Base-by-base conservation (phyloP, 106 monocot species). In the Platanthera zijinensis region DNA sequence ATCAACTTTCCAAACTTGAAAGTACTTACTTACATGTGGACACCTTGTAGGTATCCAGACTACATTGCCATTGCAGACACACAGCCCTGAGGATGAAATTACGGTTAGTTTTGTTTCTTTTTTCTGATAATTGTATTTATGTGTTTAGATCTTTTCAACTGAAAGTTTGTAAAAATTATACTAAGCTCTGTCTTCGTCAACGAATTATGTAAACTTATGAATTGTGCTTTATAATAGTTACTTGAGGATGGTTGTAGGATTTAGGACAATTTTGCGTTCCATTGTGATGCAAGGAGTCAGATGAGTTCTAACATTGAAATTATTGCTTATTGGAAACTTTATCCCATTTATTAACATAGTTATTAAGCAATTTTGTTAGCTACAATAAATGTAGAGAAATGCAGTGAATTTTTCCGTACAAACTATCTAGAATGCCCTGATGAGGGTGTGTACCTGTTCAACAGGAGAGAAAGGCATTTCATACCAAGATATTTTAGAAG, bases 31-130 rank as follows among this genome's bases (percentile, higher is more conserved):
- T 68, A n/a, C 18, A 68, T 47, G 12, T 51, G 71, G 30, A 47
- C 28, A 45, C 13, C 73, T 72, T 78, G 72, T 83, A 94, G 89
- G 66, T 85, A 12, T 75, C 51, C 87, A 83, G 73, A 32, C 80
- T 80, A 89, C 84, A 59, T 46, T 74, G 63, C 70, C 89, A 78
- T 80, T 85, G 22, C 87, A 85, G 78, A 73, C 69, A 22, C 62
- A 63, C 47, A 77, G 32, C 47, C 0, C 30, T 39, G 91, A 89
- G 59, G 83, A 77, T 83, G 85, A 89, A 49, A 30, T 49, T 53
- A 54, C 57, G 54, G 70, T 54, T 54, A 71, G 32, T 76, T 68
- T 75, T 57, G 6, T 30, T 53, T 15, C 3, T 56, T 52, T 22
- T 19, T 51, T 49, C 5, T 78, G 1, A 61, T 61, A 21, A 61